phyloP scores from a whole-genome alignment of 179 eudicot genomes.

The Beta macrorhiza region DNA sequence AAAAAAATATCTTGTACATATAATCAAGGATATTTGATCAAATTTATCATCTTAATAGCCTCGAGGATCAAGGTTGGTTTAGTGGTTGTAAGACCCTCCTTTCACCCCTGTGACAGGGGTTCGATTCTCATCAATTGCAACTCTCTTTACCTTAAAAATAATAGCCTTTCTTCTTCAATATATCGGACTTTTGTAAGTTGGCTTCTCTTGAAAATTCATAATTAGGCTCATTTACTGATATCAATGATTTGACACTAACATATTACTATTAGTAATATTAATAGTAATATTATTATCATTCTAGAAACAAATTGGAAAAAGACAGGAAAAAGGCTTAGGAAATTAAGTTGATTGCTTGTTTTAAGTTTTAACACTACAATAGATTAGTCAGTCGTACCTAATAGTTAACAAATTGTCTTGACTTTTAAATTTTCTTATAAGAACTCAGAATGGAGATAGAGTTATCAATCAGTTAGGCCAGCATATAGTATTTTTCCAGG shows the following conservation, averaged over 20 bases:
- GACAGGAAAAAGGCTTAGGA: background rate
- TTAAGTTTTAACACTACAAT: slow-evolving; percentile 6
- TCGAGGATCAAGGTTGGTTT: too few species aligned
- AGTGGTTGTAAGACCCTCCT: too few species aligned
- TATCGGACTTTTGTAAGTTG: background rate
- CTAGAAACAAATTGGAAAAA: slow-evolving; percentile 5
- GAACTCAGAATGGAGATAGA: slow-evolving; percentile 12
- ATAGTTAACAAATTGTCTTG: slow-evolving; percentile 28
- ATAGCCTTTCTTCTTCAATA: slow-evolving; percentile 18
- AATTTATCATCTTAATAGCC: background rate
- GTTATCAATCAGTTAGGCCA: slow-evolving; percentile 1
- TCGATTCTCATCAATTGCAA: too few species aligned
- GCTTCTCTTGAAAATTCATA: background rate
- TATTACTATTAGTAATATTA: too few species aligned
- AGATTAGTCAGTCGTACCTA: slow-evolving; percentile 25
- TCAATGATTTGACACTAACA: background rate
- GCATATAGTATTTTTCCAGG: background rate
- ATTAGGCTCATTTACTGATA: background rate
- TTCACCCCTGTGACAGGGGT: too few species aligned
- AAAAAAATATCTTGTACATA: too few species aligned
- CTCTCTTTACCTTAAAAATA: too few species aligned
- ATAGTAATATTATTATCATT: background rate
- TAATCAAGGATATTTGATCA: background rate
- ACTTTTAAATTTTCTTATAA: slow-evolving; percentile 6
- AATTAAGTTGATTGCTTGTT: slow-evolving; percentile 17